Percentiles rank a stretch among this genome's conserved stretches.
phyloP scores from a whole-genome alignment of 2,329 filamentous ascomycete species.

The Dothiorella sarmentorum region DNA sequence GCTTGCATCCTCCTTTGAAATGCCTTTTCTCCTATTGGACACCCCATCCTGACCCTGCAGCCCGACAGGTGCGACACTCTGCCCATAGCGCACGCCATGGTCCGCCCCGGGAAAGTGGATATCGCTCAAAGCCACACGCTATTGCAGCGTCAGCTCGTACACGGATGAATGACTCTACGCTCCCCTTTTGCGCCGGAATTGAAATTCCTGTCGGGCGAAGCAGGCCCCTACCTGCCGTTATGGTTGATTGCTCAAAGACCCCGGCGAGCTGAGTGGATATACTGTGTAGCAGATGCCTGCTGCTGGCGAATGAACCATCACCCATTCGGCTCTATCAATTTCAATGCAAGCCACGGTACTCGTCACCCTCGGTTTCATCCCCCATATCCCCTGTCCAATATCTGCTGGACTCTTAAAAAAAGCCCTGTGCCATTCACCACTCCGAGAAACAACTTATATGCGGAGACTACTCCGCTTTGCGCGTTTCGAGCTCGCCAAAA shows the following conservation, averaged over 20 bases:
- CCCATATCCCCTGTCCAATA: not conserved
- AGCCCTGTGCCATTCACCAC: not conserved
- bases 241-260: not conserved
- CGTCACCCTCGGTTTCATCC: not conserved
- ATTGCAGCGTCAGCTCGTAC: not conserved
- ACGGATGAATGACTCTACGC: not conserved
- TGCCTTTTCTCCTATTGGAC: not conserved
- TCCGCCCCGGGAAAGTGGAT: not conserved
- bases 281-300: not conserved
- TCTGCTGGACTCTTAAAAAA: not conserved
- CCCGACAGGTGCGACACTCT: not conserved
- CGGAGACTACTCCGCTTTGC: not conserved
- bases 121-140: constrained; percentile 1
- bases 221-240: not conserved
- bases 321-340: not conserved
- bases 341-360: not conserved
- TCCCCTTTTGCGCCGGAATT: not conserved
- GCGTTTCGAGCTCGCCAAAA: not conserved
- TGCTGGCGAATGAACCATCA: not conserved
- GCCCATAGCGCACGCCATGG: constrained; percentile 12
- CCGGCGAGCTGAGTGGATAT: not conserved
- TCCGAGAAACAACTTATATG: not conserved
- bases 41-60: not conserved
- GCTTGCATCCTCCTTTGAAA: constrained; percentile 6
- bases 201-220: not conserved